Conservation (phyloP, 2,329 filamentous ascomycete species). For the Thelonectria rubi region DNA sequence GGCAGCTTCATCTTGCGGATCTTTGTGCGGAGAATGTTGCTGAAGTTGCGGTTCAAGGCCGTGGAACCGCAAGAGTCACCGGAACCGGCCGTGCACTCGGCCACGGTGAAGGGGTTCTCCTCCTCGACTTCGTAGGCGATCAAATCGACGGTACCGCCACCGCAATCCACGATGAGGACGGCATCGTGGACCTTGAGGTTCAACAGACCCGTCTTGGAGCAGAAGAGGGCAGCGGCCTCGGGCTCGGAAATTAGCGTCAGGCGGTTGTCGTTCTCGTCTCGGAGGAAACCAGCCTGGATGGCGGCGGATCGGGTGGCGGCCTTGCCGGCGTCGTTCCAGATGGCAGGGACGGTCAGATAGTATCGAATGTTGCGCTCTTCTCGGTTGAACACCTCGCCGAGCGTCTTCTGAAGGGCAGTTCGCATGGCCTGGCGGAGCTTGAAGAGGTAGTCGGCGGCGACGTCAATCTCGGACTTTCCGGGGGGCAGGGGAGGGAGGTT, state of each 20-base stretch:
- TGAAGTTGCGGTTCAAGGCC: constrained; percentile 96
- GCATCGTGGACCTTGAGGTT: constrained; percentile 99
- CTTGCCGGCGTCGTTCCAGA: constrained; percentile 99
- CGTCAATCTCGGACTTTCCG: constrained; percentile 98
- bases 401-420: constrained; percentile 91
- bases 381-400: constrained; percentile 96
- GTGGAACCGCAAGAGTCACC: constrained; percentile 99
- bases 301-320: constrained; percentile 94
- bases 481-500: constrained; percentile 96
- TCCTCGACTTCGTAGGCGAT: constrained; percentile 99
- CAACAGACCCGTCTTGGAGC: constrained; percentile 93
- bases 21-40: constrained; percentile 96
- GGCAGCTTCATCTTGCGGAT: constrained; percentile 99
- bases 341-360: constrained; percentile 97
- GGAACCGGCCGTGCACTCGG: constrained; percentile 95
- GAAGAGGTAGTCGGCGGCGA: constrained; percentile 98
- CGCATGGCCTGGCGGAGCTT: constrained; percentile 98
- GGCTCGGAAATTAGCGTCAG: constrained; percentile 95
- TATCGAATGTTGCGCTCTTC: constrained; percentile 98
- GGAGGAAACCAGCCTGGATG: constrained; percentile 95
- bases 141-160: constrained; percentile 97
- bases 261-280: constrained; percentile 97
- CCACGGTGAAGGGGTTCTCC: constrained; percentile 95
- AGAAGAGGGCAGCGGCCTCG: constrained; percentile 96
- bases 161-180: constrained; percentile 97